phyloP scores from a whole-genome alignment of 257 asterid genomes.

The Ajuga chamaepitys region DNA sequence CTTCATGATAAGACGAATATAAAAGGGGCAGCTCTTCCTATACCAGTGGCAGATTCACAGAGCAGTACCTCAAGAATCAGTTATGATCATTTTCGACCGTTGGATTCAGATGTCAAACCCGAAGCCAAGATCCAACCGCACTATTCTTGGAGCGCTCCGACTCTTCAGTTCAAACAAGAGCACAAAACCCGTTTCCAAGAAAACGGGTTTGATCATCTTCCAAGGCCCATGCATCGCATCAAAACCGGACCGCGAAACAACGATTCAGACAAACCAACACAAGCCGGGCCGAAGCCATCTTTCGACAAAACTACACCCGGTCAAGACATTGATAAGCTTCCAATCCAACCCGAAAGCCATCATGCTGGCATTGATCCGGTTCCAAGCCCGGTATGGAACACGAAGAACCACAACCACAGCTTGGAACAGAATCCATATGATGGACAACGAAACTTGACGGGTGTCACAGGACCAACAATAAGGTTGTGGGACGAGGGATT shows the following conservation, averaged over 20 bases:
- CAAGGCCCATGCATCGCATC: slow-evolving; percentile 15
- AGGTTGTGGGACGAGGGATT: slow-evolving; percentile 42
- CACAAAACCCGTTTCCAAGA: slow-evolving; percentile 19
- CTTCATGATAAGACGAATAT: slow-evolving; percentile 32
- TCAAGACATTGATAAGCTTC: too few relatives aligned
- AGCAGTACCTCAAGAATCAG: slow-evolving; percentile 23
- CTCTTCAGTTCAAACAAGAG: slow-evolving; percentile 35
- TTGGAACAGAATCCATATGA: slow-evolving; percentile 28
- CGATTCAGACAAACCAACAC: slow-evolving; percentile 11
- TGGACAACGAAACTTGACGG: slow-evolving; percentile 24
- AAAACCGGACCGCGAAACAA: slow-evolving; percentile 12
- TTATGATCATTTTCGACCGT: slow-evolving; percentile 19
- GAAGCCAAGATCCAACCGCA: slow-evolving; percentile 27
- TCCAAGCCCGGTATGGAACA: slow-evolving; percentile 31
- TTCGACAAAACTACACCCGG: slow-evolving; percentile 5
- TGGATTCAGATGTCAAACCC: slow-evolving; percentile 29
- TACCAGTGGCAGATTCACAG: slow-evolving; percentile 21
- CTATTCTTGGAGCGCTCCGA: slow-evolving; percentile 33
- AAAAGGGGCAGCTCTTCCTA: slow-evolving; percentile 24
- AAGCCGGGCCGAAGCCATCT: slow-evolving; percentile 16
- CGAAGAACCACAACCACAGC: slow-evolving; percentile 25
- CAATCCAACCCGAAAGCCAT: slow-evolving; percentile 28
- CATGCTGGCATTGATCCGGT: slow-evolving; percentile 23
- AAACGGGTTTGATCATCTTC: slow-evolving; percentile 20
- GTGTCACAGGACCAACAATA: slow-evolving; percentile 26